Conservation (phyloP, 2,329 filamentous ascomycete species). For the Curvularia lunata region DNA sequence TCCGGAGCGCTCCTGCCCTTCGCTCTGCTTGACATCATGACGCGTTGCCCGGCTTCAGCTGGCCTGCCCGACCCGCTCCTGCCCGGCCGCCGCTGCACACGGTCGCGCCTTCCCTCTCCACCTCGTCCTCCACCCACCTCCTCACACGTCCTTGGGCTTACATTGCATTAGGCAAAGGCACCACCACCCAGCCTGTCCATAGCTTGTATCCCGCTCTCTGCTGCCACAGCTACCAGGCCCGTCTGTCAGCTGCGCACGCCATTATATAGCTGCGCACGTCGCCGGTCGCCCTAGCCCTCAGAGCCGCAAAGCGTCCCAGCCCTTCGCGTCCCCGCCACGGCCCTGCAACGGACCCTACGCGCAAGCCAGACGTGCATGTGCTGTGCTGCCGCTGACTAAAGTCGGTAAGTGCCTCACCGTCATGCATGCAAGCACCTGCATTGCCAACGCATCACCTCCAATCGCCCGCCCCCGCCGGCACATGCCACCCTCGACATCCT, state of each 20-base stretch:
- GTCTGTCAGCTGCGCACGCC: constrained; percentile 42
- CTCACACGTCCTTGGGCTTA: constrained; percentile 32
- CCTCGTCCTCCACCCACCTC: constrained; percentile 7
- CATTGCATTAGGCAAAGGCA: constrained; percentile 27
- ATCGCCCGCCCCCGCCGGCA: constrained; percentile 48
- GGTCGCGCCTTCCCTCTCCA: constrained; percentile 4
- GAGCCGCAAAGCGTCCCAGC: constrained; percentile 26
- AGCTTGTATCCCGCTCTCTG: constrained; percentile 31
- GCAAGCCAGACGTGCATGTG: constrained; percentile 44
- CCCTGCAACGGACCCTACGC: constrained; percentile 31
- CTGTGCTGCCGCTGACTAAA: constrained; percentile 39
- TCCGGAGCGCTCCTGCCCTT: neutral
- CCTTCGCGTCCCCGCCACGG: constrained; percentile 32
- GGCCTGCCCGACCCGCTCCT: neutral
- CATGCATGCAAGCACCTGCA: constrained; percentile 53
- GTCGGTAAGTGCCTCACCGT: constrained; percentile 45
- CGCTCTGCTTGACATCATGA: neutral
- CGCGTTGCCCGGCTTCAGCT: neutral
- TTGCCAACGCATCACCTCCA: constrained; percentile 54
- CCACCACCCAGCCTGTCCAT: constrained; percentile 33
- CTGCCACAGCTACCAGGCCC: constrained; percentile 15
- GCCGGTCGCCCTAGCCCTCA: constrained; percentile 26
- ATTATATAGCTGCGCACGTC: constrained; percentile 33
- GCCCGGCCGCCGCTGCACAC: constrained; percentile 8
- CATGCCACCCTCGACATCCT: constrained; percentile 45